A percentile compares a stretch with the other conserved stretches of the same genome.
phyloP scores from a whole-genome alignment of 768 basidiomycete species.

The Amylocystis lapponica region DNA sequence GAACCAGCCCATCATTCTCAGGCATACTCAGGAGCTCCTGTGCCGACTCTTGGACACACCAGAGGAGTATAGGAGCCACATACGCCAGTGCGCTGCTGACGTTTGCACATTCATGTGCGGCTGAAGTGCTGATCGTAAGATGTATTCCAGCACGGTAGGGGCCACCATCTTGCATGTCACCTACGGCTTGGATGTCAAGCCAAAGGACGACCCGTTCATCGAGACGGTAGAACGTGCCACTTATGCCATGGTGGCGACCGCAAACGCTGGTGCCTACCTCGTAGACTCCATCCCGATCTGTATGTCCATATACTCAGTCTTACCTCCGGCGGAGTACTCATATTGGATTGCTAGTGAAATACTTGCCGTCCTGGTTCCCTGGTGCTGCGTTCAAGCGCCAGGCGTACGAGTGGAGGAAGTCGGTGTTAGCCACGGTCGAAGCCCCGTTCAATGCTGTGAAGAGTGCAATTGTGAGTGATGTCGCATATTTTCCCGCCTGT shows the following conservation, averaged over 20 bases:
- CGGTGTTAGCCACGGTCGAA: constrained; percentile 8
- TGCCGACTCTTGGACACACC: constrained; percentile 27
- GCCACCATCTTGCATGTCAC: background rate
- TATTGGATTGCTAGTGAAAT: background rate
- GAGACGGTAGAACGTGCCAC: constrained; percentile 5
- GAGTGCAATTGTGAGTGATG: constrained; percentile 5
- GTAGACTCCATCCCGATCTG: constrained; percentile 24
- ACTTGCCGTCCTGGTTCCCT: constrained; percentile 14
- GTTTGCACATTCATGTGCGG: background rate
- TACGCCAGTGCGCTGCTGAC: constrained; percentile 28
- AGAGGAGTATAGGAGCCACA: constrained; percentile 27
- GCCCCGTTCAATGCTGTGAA: constrained; percentile 8
- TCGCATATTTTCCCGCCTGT: background rate
- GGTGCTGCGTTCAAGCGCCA: constrained; percentile 11
- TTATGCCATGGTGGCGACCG: constrained; percentile 1
- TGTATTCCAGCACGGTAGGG: constrained; percentile 1
- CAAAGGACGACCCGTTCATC: background rate
- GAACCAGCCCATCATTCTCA: constrained; percentile 26
- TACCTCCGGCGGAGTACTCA: background rate
- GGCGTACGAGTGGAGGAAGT: constrained; percentile 7
- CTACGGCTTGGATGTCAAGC: background rate
- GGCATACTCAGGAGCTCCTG: constrained; percentile 26
- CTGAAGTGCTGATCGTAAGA: background rate
- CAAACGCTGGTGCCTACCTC: constrained; percentile 22
- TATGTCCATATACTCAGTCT: constrained; percentile 1